Base-by-base conservation (phyloP, 305 asterid genomes). In the Plantago rigida region DNA sequence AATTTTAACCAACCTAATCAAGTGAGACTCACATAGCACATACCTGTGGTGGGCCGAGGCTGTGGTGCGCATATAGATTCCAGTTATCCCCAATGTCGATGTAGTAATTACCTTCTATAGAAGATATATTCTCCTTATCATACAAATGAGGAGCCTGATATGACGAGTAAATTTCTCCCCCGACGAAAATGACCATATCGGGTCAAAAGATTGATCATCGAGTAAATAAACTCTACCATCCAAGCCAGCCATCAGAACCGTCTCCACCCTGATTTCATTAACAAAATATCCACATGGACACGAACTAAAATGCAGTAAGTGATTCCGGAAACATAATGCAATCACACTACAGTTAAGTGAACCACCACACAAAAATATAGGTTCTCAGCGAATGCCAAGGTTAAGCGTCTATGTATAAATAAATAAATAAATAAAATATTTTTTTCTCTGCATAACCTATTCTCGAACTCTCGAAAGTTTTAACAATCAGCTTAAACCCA, bases 131-230 rank as follows among this genome's bases (percentile, higher is more conserved):
- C 52, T 80, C 91, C 50, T 59, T 76, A 58, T 80, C 82, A 63
- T 66, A 63, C 68, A 63, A 36, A 5, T 36, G 50, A 62, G 94
- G 81, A 51, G 94, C 92, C 75, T 91, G 97, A 71, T 87, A 85
- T 34, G 97, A 86, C 60, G 95, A 82, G 78, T 91, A 87, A 63
- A 91, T 87, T 63, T 79, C 62, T 51, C 83, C 60, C 51, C 97
- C 97, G 96, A 81, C 17, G 82, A 71, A 80, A 91, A 87, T 52
- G 95, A 87, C 97, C 97, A 87, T 67, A 87, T 74, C 41, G 89
- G 87, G 61, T 79, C 79, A 68, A 62, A 45, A 12, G 89, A 74
- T 67, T 78, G 84, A 54, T 74, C 86, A 61, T 87, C 95, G 82
- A 82, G 39, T 50, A 87, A 77, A 68, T 80, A 65, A 73, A 91